Evolutionary conservation across 2,329 filamentous ascomycete species (phyloP).

Genomic region (Aspergillus melleus): DNA sequence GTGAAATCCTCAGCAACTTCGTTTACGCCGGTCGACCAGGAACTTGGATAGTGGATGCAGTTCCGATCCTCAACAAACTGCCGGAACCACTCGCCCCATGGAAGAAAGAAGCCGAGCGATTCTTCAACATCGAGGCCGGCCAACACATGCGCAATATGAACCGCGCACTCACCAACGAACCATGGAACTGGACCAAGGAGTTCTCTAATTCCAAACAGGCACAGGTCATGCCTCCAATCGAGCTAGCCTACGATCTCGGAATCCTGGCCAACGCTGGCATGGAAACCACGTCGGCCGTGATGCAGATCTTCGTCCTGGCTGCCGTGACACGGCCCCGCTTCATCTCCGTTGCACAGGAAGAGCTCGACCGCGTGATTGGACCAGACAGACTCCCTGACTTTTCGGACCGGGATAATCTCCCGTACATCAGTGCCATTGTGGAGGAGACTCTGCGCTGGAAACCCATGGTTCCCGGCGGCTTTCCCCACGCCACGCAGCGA

Average conservation of each 20-base stretch:
- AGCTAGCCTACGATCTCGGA: constrained; percentile 49
- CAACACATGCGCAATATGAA: constrained; percentile 22
- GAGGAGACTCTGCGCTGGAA: constrained; percentile 35
- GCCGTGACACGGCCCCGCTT: constrained; percentile 45
- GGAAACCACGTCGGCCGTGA: constrained; percentile 49
- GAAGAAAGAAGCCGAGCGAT: constrained; percentile 32
- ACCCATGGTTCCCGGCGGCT: constrained; percentile 40
- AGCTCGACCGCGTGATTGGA: constrained; percentile 38
- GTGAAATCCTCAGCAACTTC: constrained; percentile 50
- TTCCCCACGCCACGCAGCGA: constrained; percentile 48
- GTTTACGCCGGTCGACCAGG: constrained; percentile 48
- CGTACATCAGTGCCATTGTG: constrained; percentile 28
- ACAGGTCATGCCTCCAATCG: constrained; percentile 40
- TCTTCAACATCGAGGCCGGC: constrained; percentile 18
- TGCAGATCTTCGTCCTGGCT: constrained; percentile 50
- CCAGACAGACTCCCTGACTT: constrained; percentile 30
- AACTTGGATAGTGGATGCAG: constrained; percentile 43
- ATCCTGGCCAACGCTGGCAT: constrained; percentile 50
- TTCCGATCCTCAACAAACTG: constrained; percentile 45
- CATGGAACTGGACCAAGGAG: constrained; percentile 32
- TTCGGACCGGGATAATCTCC: constrained; percentile 25
- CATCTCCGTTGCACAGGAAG: constrained; percentile 39
- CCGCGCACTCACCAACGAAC: constrained; percentile 5
- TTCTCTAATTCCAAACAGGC: constrained; percentile 35
- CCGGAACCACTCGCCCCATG: constrained; percentile 37